Evolutionary conservation across 495 filamentous ascomycete species (phyloP).

Genomic region (Copromyces sp.): DNA sequence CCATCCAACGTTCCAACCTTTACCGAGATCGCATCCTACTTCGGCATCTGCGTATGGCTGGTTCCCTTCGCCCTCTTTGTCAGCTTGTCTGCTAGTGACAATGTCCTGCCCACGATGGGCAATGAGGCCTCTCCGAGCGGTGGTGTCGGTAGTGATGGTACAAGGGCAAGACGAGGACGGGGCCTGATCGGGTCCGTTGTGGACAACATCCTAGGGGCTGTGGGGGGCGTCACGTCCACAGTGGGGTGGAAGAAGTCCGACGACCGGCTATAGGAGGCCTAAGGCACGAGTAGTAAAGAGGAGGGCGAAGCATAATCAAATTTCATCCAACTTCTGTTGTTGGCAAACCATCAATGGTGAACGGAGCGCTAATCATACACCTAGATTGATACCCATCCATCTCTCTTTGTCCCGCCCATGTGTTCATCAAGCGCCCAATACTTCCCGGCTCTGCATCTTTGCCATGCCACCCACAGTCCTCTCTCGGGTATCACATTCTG

Average conservation of each 20-base stretch:
- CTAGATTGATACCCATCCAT: neutral
- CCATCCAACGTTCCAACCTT: constrained; percentile 65
- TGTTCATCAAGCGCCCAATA: neutral
- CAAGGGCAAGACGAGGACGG: constrained; percentile 50
- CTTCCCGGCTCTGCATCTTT: neutral
- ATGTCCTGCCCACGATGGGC: constrained; percentile 80
- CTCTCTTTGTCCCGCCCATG: neutral
- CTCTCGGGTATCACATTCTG: neutral
- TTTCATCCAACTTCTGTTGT: neutral
- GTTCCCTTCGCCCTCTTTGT: constrained; percentile 95
- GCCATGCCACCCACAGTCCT: neutral
- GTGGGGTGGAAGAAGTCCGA: constrained; percentile 51
- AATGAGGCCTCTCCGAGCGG: constrained; percentile 30
- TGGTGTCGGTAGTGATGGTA: constrained; percentile 31
- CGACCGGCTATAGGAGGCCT: constrained; percentile 16
- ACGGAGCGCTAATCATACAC: neutral
- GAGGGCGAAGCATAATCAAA: neutral
- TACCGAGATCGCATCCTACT: constrained; percentile 91
- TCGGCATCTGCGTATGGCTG: constrained; percentile 93
- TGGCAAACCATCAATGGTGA: neutral
- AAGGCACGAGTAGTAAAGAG: neutral
- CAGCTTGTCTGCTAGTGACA: constrained; percentile 82
- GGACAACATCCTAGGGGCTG: constrained; percentile 61
- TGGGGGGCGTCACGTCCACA: constrained; percentile 60
- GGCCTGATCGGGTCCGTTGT: constrained; percentile 89